Conservation (phyloP, 106 monocot genomes). For the Gastrodia elata region DNA sequence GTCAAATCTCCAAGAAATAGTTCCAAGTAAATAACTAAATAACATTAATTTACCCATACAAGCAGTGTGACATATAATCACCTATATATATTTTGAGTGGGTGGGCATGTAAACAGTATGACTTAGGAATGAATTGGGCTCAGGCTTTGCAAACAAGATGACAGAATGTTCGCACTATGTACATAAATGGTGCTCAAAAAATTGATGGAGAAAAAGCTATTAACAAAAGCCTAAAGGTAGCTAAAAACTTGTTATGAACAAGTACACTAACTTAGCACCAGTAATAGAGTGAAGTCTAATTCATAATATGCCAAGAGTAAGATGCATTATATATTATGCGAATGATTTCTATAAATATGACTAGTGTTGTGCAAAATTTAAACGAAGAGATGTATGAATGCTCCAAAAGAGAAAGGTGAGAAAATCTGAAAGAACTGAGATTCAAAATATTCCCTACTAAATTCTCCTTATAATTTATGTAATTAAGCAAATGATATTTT, state of each 20-base stretch:
- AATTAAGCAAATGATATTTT: too few relatives aligned
- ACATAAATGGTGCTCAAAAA: background rate
- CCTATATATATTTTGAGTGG: background rate
- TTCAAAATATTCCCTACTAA: too few relatives aligned
- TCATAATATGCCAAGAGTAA: too few relatives aligned
- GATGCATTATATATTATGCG: too few relatives aligned
- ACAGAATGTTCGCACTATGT: background rate
- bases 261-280: background rate
- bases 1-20: background rate
- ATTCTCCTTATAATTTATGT: too few relatives aligned
- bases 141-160: background rate
- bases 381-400: too few relatives aligned
- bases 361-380: too few relatives aligned
- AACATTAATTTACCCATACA: background rate
- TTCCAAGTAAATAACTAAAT: background rate
- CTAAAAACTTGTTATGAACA: too few relatives aligned
- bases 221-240: background rate
- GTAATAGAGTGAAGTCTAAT: background rate
- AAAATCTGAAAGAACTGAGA: too few relatives aligned
- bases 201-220: background rate
- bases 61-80: constrained; percentile 4
- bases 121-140: background rate
- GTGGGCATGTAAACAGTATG: background rate
- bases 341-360: too few relatives aligned
- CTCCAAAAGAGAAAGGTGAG: too few relatives aligned